Base-by-base conservation (phyloP, 2,329 filamentous ascomycete genomes). In the Phyllosticta paracitricarpa region DNA sequence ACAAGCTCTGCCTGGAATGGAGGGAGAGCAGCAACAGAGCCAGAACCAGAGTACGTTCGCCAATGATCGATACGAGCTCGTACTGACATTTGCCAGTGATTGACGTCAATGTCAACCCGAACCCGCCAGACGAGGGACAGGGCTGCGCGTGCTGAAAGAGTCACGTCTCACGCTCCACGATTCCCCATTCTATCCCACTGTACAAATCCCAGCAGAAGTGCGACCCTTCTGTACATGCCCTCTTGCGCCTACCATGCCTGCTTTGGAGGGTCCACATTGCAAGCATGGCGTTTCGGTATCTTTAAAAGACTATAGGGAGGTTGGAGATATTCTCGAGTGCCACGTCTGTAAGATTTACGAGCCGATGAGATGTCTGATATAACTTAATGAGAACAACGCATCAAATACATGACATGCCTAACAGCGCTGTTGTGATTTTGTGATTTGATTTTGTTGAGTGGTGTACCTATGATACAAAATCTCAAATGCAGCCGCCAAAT, bases 1-100 rank as follows among this genome's bases (percentile, higher is more conserved):
- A 51, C 94, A 99, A 77, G 94, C 95, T 48, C 80, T 99, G 68
- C 94, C 94, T 7, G 94, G 94, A 24, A 97, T 99, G 94, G 94
- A 99, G 75, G 91, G 91, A 14, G 87, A 91, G 67, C 89, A 91
- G 66, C 85, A 87, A 68, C 86, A 88, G 68, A 86, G 86, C 63
- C 87, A 89, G 67, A 84, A 80, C 75, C 90, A 93, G 78, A 96
- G 89, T 94, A 80, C 70, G 88, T 84, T 58, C 51, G 30, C 40
- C 24, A 52, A 28, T 35, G 30, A 8, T 52, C n/a, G 26, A 33
- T 19, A 54, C 40, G n/a, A 24, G 14, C n/a, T 48, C 53, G 52
- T 64, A 59, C 70, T 76, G 61, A 76, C 61, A 17, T 19, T 52
- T 2, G 62, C 22, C 68, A 94, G 90, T 94, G 89, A 96, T 96